Evolutionary conservation across 768 basidiomycete genomes (phyloP), one percentile per base, ranked within the genome.

Genomic region (Calocera viscosa): DNA sequence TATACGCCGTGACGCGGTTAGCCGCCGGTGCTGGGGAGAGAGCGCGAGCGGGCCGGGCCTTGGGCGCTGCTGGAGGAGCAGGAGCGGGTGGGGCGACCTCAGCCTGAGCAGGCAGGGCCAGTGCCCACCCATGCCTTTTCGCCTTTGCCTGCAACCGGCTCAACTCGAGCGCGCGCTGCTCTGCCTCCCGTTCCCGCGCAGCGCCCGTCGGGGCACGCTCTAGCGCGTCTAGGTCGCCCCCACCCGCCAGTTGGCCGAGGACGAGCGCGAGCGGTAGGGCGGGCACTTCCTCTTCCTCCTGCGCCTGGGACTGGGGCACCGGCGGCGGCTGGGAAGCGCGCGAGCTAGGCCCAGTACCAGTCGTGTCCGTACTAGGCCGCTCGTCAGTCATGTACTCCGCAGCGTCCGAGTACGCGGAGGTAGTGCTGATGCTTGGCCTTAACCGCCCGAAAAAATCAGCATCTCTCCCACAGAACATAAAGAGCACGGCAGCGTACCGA

Each of bases 281-380:
- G n/a, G n/a, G n/a, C n/a, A n/a, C n/a, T n/a, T n/a, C n/a, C n/a
- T n/a, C n/a, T n/a, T n/a, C n/a, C n/a, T n/a, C 39, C 39, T 40
- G 39, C 19, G 39, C 39, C 39, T 10, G 19, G 10, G 39, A 40
- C 39, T 19, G 19, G 19, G 39, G 19, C 39, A 40, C 19, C 24
- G 19, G 19, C 43, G 7, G 43, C 43, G 43, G 43, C 43, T 47
- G 43, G 8, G 43, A 47, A 19, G 5, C 16, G 19, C 43, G 43
- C 43, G 43, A 38, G 35, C 35, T 38, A 5, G 35, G 35, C 35
- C 35, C 35, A 5, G 35, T 38, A 38, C 35, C 35, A 11, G 53
- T 60, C 26, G 53, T 32, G 53, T 60, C 53, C 53, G 53, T 60
- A 26, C 53, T 60, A 2, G 53, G 53, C 24, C 53, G 53, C 24